Conservation (phyloP, 768 basidiomycete species). For the Pleurotus pulmonarius region DNA sequence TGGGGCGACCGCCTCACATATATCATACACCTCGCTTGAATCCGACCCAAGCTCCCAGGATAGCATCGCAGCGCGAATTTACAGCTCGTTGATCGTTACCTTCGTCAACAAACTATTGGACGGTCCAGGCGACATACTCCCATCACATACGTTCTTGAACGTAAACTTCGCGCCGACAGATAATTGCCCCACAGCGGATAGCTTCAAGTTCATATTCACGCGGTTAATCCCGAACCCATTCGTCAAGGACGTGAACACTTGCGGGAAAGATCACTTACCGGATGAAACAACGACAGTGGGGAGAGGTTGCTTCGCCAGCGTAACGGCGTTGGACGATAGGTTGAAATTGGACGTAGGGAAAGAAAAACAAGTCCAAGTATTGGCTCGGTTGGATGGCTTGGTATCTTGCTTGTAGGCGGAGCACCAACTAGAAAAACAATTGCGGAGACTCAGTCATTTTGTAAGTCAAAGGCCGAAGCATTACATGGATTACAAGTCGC, state of each 20-base stretch:
- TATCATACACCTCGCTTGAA: conserved; percentile 5
- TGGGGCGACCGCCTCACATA: conserved; percentile 1
- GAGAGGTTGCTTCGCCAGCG: conserved; percentile 2
- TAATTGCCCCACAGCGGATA: conserved; percentile 1
- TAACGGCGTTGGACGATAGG: neutral
- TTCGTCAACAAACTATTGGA: neutral
- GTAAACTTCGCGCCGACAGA: conserved; percentile 1
- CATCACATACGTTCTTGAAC: conserved; percentile 2
- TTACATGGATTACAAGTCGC: no score
- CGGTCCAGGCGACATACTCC: neutral
- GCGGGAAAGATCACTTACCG: conserved; percentile 1
- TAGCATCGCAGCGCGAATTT: conserved; percentile 1
- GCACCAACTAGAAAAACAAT: neutral
- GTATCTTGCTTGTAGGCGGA: neutral
- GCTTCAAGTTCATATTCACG: conserved; percentile 1
- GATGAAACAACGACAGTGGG: neutral
- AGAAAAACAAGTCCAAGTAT: conserved; percentile 2
- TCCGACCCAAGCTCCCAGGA: conserved; percentile 4
- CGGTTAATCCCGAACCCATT: conserved; percentile 4
- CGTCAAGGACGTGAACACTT: conserved; percentile 6
- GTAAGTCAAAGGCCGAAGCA: no score
- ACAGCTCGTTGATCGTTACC: conserved; percentile 1
- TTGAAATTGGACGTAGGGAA: conserved; percentile 2
- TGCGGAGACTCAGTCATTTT: no score
- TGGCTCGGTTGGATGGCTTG: neutral